Conservation (phyloP, 2,329 filamentous ascomycete species). For the Fusarium cicatricum region DNA sequence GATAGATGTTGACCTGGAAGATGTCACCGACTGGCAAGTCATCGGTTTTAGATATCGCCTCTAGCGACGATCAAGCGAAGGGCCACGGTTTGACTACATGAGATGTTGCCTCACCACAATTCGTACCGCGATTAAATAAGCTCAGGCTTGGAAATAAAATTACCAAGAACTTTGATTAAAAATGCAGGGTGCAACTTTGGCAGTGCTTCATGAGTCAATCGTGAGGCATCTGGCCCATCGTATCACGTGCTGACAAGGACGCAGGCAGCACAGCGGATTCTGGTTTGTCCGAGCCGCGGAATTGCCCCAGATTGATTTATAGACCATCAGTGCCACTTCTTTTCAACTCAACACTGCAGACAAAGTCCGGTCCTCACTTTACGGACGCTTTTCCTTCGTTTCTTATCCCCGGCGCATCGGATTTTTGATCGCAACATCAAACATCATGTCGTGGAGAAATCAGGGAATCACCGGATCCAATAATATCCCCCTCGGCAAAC, state of each 20-base stretch:
- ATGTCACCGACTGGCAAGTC: slow-evolving; percentile 68
- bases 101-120: no score
- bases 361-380: slow-evolving; percentile 18
- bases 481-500: slow-evolving; percentile 92
- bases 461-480: slow-evolving; percentile 97
- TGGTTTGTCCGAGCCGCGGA: slow-evolving; percentile 24
- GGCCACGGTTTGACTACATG: no score
- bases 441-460: slow-evolving; percentile 71
- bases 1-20: slow-evolving; percentile 58
- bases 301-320: slow-evolving; percentile 22
- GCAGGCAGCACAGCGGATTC: background rate
- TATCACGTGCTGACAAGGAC: slow-evolving; percentile 18
- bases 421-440: background rate
- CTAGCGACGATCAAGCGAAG: slow-evolving; percentile 31
- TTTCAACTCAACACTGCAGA: slow-evolving; percentile 16
- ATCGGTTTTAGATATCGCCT: slow-evolving; percentile 66
- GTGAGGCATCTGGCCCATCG: background rate
- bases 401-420: slow-evolving; percentile 7
- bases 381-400: slow-evolving; percentile 7
- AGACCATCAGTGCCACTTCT: slow-evolving; percentile 17
- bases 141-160: no score
- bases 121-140: no score
- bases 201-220: background rate
- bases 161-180: background rate
- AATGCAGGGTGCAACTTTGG: background rate